Conservation (phyloP, 2,329 filamentous ascomycete species). For the Paecilomyces niveus region DNA sequence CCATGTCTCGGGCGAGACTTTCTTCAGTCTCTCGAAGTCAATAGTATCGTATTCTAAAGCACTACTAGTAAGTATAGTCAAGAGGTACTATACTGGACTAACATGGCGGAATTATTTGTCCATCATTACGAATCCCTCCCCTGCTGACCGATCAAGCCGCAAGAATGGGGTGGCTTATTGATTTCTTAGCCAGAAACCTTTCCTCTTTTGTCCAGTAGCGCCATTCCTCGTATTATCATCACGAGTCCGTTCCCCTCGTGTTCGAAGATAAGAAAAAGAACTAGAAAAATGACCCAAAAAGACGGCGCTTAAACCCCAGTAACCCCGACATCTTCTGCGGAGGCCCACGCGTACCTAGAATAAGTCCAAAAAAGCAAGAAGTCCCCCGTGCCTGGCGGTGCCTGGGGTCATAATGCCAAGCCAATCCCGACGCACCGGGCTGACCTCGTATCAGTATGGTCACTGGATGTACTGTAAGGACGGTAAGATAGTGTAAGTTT, state of each 20-base stretch:
- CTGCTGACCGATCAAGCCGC: too few relatives aligned
- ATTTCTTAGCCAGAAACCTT: too few relatives aligned
- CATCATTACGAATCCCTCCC: too few relatives aligned
- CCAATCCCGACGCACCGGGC: neutral
- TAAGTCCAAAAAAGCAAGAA: neutral
- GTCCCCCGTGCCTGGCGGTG: neutral
- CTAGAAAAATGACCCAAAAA: neutral
- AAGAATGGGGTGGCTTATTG: too few relatives aligned
- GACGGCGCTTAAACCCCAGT: too few relatives aligned
- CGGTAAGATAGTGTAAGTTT: too few relatives aligned
- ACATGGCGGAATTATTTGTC: too few relatives aligned
- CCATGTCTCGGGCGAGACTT: neutral
- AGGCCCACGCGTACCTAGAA: neutral
- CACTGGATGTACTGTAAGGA: too few relatives aligned
- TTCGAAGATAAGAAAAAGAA: neutral
- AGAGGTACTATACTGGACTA: too few relatives aligned
- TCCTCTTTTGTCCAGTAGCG: too few relatives aligned
- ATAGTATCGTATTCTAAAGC: neutral
- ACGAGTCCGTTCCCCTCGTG: neutral
- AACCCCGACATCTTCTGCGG: neutral
- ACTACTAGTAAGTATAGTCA: too few relatives aligned
- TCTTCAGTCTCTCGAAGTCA: neutral
- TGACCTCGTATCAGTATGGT: neutral
- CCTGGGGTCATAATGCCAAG: neutral
- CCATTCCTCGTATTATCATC: neutral